Evolutionary conservation across 768 basidiomycete genomes (phyloP).

Genomic region (Gyrodon lividus): DNA sequence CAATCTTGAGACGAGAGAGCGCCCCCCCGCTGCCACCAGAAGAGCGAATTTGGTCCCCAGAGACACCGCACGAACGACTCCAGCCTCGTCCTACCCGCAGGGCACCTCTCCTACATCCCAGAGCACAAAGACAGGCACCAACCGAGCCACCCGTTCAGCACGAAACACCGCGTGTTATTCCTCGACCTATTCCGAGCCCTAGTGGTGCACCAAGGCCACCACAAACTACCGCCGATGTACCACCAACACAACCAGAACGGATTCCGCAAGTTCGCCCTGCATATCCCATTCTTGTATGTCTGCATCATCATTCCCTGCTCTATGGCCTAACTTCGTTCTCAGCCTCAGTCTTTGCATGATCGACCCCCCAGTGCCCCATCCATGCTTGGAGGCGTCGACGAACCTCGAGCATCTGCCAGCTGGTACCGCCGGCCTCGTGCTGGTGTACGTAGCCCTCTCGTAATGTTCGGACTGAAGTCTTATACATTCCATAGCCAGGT

Average conservation of each 20-base stretch:
- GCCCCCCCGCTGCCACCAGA: constrained; percentile 30
- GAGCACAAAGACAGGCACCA: neutral
- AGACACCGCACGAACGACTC: constrained; percentile 11
- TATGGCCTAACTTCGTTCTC: constrained; percentile 4
- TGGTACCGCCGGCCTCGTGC: constrained; percentile 24
- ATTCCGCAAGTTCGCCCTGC: constrained; percentile 25
- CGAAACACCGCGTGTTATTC: constrained; percentile 8
- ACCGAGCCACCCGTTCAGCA: neutral
- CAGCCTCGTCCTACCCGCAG: constrained; percentile 8
- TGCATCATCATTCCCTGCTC: neutral
- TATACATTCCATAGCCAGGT: constrained; percentile 13
- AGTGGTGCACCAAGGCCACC: constrained; percentile 8
- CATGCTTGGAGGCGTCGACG: constrained; percentile 15
- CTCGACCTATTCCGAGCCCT: constrained; percentile 5
- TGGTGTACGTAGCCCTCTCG: constrained; percentile 15
- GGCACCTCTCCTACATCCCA: constrained; percentile 5
- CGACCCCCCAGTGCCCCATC: constrained; percentile 29
- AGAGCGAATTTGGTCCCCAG: constrained; percentile 21
- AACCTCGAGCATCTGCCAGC: constrained; percentile 13
- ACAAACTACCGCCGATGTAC: neutral
- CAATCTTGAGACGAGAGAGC: constrained; percentile 24
- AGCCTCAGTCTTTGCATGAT: constrained; percentile 23
- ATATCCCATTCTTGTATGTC: constrained; percentile 19
- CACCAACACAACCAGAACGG: constrained; percentile 19
- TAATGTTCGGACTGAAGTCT: neutral